A percentile compares a stretch with the other conserved stretches of the same genome.
Evolutionary conservation across 352 stramenopile genomes (phyloP).

Genomic region (Phytophthora gonapodyides): DNA sequence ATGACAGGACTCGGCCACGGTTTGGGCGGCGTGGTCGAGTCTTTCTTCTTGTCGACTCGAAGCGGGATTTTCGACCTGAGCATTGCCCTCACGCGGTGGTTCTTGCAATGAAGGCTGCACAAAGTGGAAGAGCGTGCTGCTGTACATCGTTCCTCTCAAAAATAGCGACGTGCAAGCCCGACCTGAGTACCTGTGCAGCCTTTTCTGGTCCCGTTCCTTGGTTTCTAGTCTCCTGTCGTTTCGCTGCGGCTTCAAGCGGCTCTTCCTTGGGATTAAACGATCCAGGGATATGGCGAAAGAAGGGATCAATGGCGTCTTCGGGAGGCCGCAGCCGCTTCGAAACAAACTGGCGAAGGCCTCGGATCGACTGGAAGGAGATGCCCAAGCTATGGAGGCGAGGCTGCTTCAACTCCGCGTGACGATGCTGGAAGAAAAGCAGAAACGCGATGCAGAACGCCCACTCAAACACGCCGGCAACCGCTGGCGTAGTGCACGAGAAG

Average conservation of each 20-base stretch:
- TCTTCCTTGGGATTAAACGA: constrained; percentile 2
- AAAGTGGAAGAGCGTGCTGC: not conserved
- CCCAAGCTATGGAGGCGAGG: constrained; percentile 69
- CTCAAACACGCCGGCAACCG: constrained; percentile 68
- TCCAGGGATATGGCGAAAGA: constrained; percentile 29
- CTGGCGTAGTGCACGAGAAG: constrained; percentile 78
- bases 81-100: constrained; percentile 25
- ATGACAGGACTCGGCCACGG: constrained; percentile 31
- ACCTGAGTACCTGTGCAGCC: constrained; percentile 15
- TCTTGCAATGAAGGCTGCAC: constrained; percentile 25
- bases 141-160: constrained; percentile 9
- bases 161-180: constrained; percentile 21
- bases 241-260: constrained; percentile 23
- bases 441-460: constrained; percentile 53
- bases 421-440: constrained; percentile 73
- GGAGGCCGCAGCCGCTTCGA: constrained; percentile 22
- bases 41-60: constrained; percentile 18
- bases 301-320: constrained; percentile 36
- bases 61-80: constrained; percentile 11
- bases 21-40: constrained; percentile 27
- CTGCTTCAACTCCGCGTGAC: constrained; percentile 57
- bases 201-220: constrained; percentile 16
- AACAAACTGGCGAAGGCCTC: constrained; percentile 40
- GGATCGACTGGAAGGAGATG: constrained; percentile 74
- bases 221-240: constrained; percentile 23